A percentile compares a stretch with the other conserved stretches of the same genome.
Evolutionary conservation across 2,329 filamentous ascomycete genomes (phyloP).

Genomic region (Scopulariopsis brevicaulis): DNA sequence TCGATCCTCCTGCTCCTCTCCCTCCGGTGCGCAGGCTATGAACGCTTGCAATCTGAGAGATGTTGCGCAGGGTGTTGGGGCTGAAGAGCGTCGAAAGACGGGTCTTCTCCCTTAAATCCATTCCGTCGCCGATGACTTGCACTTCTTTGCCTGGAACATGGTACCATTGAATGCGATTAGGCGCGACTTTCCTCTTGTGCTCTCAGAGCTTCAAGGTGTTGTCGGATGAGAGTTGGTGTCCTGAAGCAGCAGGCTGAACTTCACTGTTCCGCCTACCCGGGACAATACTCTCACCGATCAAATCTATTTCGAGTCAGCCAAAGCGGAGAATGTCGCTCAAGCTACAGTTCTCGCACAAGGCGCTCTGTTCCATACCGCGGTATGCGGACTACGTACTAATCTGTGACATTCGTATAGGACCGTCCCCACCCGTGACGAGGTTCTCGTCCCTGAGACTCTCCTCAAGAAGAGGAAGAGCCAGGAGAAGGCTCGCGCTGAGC

Average conservation of each 20-base stretch:
- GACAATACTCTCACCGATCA: constrained; percentile 56
- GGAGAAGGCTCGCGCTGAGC: constrained; percentile 96
- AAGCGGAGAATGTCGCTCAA: constrained; percentile 84
- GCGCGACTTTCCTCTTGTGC: constrained; percentile 1
- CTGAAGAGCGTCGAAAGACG: constrained; percentile 39
- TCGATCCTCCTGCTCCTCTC: constrained; percentile 63
- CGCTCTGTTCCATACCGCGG: constrained; percentile 56
- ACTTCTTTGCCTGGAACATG: background rate
- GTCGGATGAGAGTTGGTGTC: constrained; percentile 52
- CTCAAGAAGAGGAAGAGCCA: constrained; percentile 99
- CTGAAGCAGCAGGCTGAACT: background rate
- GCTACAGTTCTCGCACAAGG: constrained; percentile 87
- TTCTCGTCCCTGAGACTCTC: constrained; percentile 97
- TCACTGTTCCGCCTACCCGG: constrained; percentile 8
- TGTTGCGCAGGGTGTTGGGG: constrained; percentile 63
- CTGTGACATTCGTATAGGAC: constrained; percentile 60
- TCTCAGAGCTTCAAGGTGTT: constrained; percentile 48
- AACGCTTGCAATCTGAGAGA: constrained; percentile 44
- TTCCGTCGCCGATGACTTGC: constrained; percentile 15
- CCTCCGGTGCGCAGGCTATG: constrained; percentile 31
- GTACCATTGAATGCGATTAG: background rate
- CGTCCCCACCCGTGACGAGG: constrained; percentile 88
- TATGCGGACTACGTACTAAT: constrained; percentile 72
- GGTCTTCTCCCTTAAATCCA: constrained; percentile 66
- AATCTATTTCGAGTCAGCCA: constrained; percentile 78